A percentile compares a stretch with the other conserved stretches of the same genome.
These are phyloP conservation scores for Chrysoporthe puriensis DNA, from an alignment of 2,329 filamentous ascomycete genomes.

Conservation along the genomic window DNA sequence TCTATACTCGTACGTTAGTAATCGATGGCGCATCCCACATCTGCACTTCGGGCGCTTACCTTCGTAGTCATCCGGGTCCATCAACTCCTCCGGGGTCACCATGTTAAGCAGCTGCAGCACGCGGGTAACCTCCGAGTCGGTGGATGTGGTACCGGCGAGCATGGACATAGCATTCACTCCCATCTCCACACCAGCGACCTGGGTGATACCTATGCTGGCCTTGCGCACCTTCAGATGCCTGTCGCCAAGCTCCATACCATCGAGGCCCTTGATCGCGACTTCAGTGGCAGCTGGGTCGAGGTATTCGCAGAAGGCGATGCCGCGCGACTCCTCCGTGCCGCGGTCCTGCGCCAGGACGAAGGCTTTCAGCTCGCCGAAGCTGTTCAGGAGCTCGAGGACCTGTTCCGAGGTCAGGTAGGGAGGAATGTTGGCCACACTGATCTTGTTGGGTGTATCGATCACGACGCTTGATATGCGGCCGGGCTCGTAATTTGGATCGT, in stretches of 20 bases:
- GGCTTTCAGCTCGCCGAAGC: constrained; percentile 91
- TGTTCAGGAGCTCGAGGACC: constrained; percentile 83
- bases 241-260: constrained; percentile 91
- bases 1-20: constrained; percentile 57
- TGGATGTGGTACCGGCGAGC: constrained; percentile 86
- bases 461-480: constrained; percentile 80
- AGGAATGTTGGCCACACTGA: constrained; percentile 89
- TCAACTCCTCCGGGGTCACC: constrained; percentile 93
- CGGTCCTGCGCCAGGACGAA: constrained; percentile 89
- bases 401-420: constrained; percentile 88
- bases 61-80: constrained; percentile 94
- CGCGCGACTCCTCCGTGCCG: constrained; percentile 83
- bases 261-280: constrained; percentile 86
- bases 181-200: constrained; percentile 89
- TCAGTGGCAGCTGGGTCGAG: constrained; percentile 75
- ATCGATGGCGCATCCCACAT: background rate
- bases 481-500: constrained; percentile 73
- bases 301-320: constrained; percentile 97
- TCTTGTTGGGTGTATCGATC: constrained; percentile 91
- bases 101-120: constrained; percentile 96
- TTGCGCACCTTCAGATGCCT: constrained; percentile 82
- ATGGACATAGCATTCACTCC: constrained; percentile 97
- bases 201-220: constrained; percentile 92
- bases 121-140: constrained; percentile 76
- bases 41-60: constrained; percentile 56